These are phyloP conservation scores for Globisporangium viniferum DNA, from an alignment of 352 stramenopile species.

Conservation along the genomic window DNA sequence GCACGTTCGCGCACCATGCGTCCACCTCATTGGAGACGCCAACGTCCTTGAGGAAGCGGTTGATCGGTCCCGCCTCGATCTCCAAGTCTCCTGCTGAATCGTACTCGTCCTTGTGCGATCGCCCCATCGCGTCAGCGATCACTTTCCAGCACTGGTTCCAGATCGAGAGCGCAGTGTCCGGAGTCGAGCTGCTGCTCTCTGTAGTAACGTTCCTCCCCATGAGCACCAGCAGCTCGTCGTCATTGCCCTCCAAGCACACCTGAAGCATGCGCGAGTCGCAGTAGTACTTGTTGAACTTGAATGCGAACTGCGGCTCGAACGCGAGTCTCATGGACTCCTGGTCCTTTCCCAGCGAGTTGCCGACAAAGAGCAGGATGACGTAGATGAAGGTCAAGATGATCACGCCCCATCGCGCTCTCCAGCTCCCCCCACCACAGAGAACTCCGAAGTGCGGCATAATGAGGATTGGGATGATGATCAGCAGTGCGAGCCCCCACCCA, in stretches of 20 bases:
- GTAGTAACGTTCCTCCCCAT: background rate
- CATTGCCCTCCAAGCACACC: background rate
- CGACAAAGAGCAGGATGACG: background rate
- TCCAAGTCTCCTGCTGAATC: background rate
- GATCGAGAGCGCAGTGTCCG: background rate
- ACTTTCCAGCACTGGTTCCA: background rate
- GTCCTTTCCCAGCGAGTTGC: background rate
- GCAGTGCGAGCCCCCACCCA: background rate
- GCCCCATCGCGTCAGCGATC: background rate
- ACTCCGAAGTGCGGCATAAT: background rate
- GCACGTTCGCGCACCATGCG: slow-evolving; percentile 1
- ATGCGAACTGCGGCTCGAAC: slow-evolving; percentile 1
- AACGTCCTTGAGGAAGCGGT: slow-evolving; percentile 6
- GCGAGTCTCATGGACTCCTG: background rate
- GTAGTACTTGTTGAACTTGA: slow-evolving; percentile 14
- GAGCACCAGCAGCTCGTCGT: background rate
- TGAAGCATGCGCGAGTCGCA: slow-evolving; percentile 7
- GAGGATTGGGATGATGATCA: background rate
- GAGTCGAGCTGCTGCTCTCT: no score
- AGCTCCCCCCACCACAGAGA: background rate
- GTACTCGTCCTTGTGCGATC: background rate
- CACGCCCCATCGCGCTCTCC: background rate
- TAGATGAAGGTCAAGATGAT: slow-evolving; percentile 3
- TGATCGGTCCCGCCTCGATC: background rate
- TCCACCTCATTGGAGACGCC: background rate